Evolutionary conservation across 2,329 filamentous ascomycete genomes (phyloP), one percentile per base, ranked within the genome.

Genomic region (Salinomyces thailandicus): DNA sequence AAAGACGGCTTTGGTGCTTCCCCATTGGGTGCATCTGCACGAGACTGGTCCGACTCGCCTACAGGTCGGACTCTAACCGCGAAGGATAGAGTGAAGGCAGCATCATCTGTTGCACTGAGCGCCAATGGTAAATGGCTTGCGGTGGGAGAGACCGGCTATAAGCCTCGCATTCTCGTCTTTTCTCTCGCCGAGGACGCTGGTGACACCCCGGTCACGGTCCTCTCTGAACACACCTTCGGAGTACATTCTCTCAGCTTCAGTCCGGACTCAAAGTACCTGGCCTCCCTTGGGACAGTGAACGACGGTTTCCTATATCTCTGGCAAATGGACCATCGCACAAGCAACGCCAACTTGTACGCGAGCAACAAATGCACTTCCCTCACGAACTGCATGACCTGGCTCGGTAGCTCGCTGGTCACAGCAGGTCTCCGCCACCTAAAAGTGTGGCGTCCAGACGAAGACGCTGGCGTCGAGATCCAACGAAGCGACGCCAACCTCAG

Each of bases 271-370:
- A 80, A 74, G 46, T 93, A 81, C 59, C 71, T 98, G 20, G 91
- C 91, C 2, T 93, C 86, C 14, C 69, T 98, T 9, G 91, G 91
- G 18, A 76, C 81, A 13, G 74, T 82, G 37, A 95, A 95, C 56
- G 91, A 98, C 61, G 89, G 89, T 1, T 96, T 93, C 55, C 69
- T 98, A 14, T 93, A 89, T 57, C 72, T 96, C 18, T 96, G 89
- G 87, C 77, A 71, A 48, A 75, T 95, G 47, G 86, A 93, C 52
- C 64, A 80, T n/a, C 81, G 78, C 33, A 91, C 77, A 7, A 89
- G 87, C 13, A 73, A 80, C 14, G 80, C 86, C 2, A 85, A 72
- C 49, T 67, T 96, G 20, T 71, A 79, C 73, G 89, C 71, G 57
- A 94, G 73, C 69, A 96, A 96, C 61, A 85, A 91, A 57, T 96